A percentile compares a stretch with the other conserved stretches of the same genome.
Evolutionary conservation across 164 flowering plant species (phyloP).

Genomic region (Euptelea pleiosperma): DNA sequence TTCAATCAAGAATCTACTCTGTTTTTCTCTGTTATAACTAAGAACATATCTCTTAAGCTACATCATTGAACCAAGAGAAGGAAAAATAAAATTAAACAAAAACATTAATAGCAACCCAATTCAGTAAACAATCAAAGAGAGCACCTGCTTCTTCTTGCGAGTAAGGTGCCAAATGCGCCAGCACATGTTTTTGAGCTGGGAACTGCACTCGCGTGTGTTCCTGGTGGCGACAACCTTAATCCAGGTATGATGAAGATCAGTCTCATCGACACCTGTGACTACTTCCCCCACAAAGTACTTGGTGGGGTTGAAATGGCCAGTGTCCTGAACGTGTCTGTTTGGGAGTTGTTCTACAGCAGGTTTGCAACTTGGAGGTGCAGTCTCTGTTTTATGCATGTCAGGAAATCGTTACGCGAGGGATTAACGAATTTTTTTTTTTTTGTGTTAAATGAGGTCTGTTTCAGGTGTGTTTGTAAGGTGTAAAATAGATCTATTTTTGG

Average conservation of each 20-base stretch:
- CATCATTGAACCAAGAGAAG: neutral
- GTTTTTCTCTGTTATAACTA: too few species aligned
- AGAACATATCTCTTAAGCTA: too few species aligned
- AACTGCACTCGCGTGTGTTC: slow-evolving; percentile 75
- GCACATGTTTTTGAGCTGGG: slow-evolving; percentile 86
- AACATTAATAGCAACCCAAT: neutral
- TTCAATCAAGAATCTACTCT: too few species aligned
- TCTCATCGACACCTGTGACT: slow-evolving; percentile 81
- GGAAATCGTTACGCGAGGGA: too few species aligned
- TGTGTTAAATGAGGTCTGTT: too few species aligned
- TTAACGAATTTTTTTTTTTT: too few species aligned
- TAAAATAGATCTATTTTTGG: too few species aligned
- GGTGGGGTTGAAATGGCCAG: slow-evolving; percentile 73
- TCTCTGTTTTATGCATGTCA: too few species aligned
- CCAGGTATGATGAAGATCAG: slow-evolving; percentile 84
- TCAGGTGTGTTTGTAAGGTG: too few species aligned
- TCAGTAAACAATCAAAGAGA: neutral
- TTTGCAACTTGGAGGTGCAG: too few species aligned
- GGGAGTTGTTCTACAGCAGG: too few species aligned
- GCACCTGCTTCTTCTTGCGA: slow-evolving; percentile 69
- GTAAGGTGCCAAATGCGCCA: slow-evolving; percentile 97
- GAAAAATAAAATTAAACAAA: neutral
- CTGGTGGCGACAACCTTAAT: slow-evolving; percentile 87
- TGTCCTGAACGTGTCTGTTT: slow-evolving; percentile 30
- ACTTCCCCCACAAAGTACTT: too few species aligned